A percentile compares a stretch with the other conserved stretches of the same genome.
Conservation (phyloP, 805 yeast genomes). For the Alloascoidea hylecoeti region DNA sequence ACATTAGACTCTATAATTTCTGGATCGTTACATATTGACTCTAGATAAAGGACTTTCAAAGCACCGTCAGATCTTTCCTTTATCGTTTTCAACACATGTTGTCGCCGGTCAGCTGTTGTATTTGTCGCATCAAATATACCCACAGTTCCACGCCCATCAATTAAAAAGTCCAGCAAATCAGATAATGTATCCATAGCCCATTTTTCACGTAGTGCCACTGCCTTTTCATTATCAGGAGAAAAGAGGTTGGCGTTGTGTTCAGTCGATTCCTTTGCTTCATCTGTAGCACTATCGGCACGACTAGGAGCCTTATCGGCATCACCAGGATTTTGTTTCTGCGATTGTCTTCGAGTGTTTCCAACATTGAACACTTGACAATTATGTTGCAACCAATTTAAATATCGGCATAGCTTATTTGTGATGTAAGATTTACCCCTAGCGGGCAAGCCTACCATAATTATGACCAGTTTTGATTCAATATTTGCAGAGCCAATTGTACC, state of each 20-base stretch:
- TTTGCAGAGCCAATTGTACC: slow-evolving; percentile 28
- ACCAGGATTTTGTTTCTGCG: slow-evolving; percentile 43
- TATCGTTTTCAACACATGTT: slow-evolving; percentile 40
- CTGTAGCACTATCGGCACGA: neutral
- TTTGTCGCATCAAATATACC: slow-evolving; percentile 87
- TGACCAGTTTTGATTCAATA: slow-evolving; percentile 72
- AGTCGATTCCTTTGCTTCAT: slow-evolving; percentile 6
- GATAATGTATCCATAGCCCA: slow-evolving; percentile 96
- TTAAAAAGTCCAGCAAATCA: slow-evolving; percentile 64
- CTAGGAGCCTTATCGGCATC: slow-evolving; percentile 15
- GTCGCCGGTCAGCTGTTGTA: slow-evolving; percentile 53
- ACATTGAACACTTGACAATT: slow-evolving; percentile 87
- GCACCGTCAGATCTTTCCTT: slow-evolving; percentile 40
- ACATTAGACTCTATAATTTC: slow-evolving; percentile 73
- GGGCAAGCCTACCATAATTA: slow-evolving; percentile 92
- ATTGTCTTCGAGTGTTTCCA: slow-evolving; percentile 84
- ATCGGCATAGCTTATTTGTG: slow-evolving; percentile 81
- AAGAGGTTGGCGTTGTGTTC: slow-evolving; percentile 76
- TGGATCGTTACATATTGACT: slow-evolving; percentile 76
- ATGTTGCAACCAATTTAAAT: slow-evolving; percentile 88
- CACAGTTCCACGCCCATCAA: slow-evolving; percentile 75
- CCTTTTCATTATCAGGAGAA: slow-evolving; percentile 58
- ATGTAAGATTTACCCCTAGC: slow-evolving; percentile 93
- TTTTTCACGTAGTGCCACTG: slow-evolving; percentile 60
- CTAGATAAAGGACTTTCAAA: slow-evolving; percentile 71